Percentiles rank a stretch among this genome's conserved stretches.
phyloP scores from a whole-genome alignment of 2,329 filamentous ascomycete genomes.

The Aureobasidium sp. region DNA sequence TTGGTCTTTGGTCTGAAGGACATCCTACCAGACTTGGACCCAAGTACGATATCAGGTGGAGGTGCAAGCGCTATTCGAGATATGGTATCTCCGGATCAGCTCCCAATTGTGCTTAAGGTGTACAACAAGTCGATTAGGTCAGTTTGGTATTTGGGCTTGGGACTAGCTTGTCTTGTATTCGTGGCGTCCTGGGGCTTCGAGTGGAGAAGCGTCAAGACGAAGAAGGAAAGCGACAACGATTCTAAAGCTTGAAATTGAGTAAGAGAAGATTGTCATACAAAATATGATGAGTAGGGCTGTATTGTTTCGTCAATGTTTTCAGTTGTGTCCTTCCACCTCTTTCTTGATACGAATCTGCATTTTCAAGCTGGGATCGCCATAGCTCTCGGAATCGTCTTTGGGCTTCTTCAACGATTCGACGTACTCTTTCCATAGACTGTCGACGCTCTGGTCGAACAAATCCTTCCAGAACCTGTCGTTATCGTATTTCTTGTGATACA shows the following conservation, averaged over 20 bases:
- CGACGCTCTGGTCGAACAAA: conserved; percentile 58
- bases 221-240: neutral
- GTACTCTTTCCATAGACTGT: conserved; percentile 70
- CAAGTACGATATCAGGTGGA: conserved; percentile 29
- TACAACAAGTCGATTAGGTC: conserved; percentile 53
- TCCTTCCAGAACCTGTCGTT: conserved; percentile 59
- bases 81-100: conserved; percentile 39
- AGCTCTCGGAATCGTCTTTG: conserved; percentile 9
- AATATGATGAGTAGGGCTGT: neutral
- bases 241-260: neutral
- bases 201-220: conserved; percentile 46
- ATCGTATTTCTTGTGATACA: conserved; percentile 56
- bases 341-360: conserved; percentile 7
- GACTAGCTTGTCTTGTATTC: conserved; percentile 43
- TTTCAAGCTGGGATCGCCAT: conserved; percentile 14
- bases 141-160: conserved; percentile 49
- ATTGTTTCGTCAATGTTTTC: neutral
- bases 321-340: neutral
- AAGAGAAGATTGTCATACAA: neutral
- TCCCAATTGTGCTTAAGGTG: conserved; percentile 45
- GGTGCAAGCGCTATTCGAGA: conserved; percentile 50
- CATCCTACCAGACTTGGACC: conserved; percentile 29
- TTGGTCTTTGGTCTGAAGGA: conserved; percentile 30
- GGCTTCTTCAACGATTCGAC: conserved; percentile 36
- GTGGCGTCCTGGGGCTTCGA: conserved; percentile 46